These are phyloP conservation scores for Glaciozyma martinii DNA, from an alignment of 768 basidiomycete species.

Conservation along the genomic window DNA sequence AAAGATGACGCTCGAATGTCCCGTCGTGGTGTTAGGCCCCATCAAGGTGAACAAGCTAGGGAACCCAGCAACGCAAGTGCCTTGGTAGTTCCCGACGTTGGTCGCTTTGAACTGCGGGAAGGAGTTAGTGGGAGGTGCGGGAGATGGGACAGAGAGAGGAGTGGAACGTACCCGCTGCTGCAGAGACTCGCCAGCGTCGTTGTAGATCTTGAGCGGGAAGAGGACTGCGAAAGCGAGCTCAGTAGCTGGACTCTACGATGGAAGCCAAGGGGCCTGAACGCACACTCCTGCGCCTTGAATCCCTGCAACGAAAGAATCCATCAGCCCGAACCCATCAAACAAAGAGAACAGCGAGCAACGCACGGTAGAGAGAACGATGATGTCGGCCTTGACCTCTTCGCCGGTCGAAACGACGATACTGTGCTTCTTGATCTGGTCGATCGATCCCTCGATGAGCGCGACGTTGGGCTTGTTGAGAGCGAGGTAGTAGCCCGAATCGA, in stretches of 20 bases:
- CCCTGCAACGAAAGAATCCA: neutral
- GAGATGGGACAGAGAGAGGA: too few species aligned
- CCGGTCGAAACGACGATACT: conserved; percentile 25
- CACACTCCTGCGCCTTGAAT: conserved; percentile 27
- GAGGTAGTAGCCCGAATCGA: conserved; percentile 32
- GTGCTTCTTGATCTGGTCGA: conserved; percentile 18
- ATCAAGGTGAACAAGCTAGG: conserved; percentile 25
- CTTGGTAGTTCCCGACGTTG: neutral
- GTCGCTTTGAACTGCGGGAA: too few species aligned
- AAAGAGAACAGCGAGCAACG: neutral
- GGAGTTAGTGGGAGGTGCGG: too few species aligned
- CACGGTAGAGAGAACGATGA: conserved; percentile 32
- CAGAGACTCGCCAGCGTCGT: too few species aligned
- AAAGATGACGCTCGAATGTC: conserved; percentile 33
- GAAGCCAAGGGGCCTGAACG: neutral
- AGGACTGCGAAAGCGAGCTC: conserved; percentile 2
- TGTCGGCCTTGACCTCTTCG: conserved; percentile 29
- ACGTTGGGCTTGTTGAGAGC: conserved; percentile 27
- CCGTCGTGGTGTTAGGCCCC: conserved; percentile 34
- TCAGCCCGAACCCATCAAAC: neutral
- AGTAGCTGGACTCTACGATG: neutral
- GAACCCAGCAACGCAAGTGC: conserved; percentile 14
- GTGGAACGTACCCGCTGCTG: too few species aligned
- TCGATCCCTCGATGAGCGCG: conserved; percentile 24
- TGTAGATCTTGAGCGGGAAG: conserved; percentile 25